Conservation (phyloP, 225 moss, liverwort and hornwort genomes). For the Asterella californica region DNA sequence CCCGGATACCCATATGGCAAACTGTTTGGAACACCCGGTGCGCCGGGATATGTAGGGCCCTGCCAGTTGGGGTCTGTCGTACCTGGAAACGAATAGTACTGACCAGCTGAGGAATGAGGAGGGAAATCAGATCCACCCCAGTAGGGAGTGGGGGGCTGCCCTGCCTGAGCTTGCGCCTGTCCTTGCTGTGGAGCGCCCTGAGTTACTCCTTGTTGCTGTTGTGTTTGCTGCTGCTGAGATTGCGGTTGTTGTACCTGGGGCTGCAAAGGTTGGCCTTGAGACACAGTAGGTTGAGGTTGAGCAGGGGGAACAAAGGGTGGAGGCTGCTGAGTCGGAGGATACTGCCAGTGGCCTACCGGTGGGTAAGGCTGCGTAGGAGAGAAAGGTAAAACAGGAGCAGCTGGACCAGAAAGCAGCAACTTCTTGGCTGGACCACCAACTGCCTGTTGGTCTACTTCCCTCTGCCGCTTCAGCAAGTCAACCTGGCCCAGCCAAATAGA, state of each 20-base stretch:
- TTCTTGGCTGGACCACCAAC: constrained; percentile 19
- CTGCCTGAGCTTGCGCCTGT: background rate
- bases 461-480: constrained; percentile 21
- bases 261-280: constrained; percentile 11
- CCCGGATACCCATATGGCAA: constrained; percentile 21
- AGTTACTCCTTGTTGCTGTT: background rate
- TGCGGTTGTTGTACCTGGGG: constrained; percentile 3
- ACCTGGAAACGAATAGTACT: constrained; percentile 18
- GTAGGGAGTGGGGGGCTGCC: constrained; percentile 10
- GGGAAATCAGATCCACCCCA: constrained; percentile 17
- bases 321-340: constrained; percentile 12
- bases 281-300: constrained; percentile 6
- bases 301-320: background rate
- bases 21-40: constrained; percentile 3
- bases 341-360: constrained; percentile 22
- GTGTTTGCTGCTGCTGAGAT: constrained; percentile 5
- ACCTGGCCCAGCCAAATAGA: constrained; percentile 2
- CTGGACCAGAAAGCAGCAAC: constrained; percentile 11
- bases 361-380: constrained; percentile 17
- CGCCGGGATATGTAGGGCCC: constrained; percentile 3
- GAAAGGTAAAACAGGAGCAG: constrained; percentile 15
- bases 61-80: constrained; percentile 22
- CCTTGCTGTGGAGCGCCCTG: constrained; percentile 6
- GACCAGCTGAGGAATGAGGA: constrained; percentile 13
- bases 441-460: constrained; percentile 19